A percentile compares a stretch with the other conserved stretches of the same genome.
Evolutionary conservation across 306 rosid species (phyloP).

Genomic region (Cucurbita argyrosperma): DNA sequence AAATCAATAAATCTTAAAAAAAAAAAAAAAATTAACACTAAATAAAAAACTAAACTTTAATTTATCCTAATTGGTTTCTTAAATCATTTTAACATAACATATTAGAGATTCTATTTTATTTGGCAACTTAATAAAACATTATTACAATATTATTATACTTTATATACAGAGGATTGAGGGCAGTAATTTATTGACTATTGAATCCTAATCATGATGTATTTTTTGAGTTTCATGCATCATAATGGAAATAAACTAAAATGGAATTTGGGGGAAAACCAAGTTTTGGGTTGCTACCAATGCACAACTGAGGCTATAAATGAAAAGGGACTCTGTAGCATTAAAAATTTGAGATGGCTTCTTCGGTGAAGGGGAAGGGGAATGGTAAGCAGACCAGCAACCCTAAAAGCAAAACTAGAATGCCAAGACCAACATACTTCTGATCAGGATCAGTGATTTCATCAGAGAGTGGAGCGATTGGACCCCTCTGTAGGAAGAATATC

Average conservation of each 20-base stretch:
- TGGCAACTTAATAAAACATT: background rate
- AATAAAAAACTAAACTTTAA: too few relatives aligned
- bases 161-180: background rate
- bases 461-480: constrained; percentile 89
- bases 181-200: background rate
- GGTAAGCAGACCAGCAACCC: constrained; percentile 94
- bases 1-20: too few relatives aligned
- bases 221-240: background rate
- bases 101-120: background rate
- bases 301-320: background rate
- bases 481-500: constrained; percentile 84
- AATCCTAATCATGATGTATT: background rate
- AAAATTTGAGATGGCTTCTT: constrained; percentile 42
- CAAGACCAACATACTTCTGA: constrained; percentile 59
- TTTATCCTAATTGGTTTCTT: background rate
- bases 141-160: background rate
- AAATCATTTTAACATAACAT: background rate
- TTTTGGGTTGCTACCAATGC: background rate
- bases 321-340: constrained; percentile 12
- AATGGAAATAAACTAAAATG: background rate
- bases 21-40: too few relatives aligned
- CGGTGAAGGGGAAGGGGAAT: constrained; percentile 77
- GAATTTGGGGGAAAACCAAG: background rate
- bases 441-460: constrained; percentile 86
- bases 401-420: constrained; percentile 61